These are phyloP conservation scores for Penicillium pancosmium DNA, from an alignment of 495 filamentous ascomycete genomes.

Conservation along the genomic window DNA sequence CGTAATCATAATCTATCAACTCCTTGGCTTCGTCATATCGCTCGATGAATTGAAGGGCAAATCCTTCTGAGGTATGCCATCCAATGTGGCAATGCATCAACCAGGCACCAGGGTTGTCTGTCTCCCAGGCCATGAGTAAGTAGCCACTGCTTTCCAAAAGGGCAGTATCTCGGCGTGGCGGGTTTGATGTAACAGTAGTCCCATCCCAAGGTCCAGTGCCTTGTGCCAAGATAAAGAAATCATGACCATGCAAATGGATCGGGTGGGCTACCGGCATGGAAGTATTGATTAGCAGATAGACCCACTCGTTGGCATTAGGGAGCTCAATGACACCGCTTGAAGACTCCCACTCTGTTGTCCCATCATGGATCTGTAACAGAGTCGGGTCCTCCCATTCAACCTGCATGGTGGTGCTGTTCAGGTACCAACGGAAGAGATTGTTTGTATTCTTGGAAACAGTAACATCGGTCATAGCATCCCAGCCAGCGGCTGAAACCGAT, in stretches of 20 bases:
- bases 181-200: slow-evolving; percentile 3
- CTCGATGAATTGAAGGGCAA: slow-evolving; percentile 15
- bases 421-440: slow-evolving; percentile 25
- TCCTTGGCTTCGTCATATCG: slow-evolving; percentile 10
- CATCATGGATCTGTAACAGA: slow-evolving; percentile 21
- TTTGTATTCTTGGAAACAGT: slow-evolving; percentile 12
- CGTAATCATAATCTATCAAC: slow-evolving; percentile 9
- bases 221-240: slow-evolving; percentile 28
- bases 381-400: slow-evolving; percentile 25
- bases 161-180: slow-evolving; percentile 1
- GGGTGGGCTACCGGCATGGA: slow-evolving; percentile 21
- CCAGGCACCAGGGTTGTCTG: slow-evolving; percentile 19
- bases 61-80: slow-evolving; percentile 15
- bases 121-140: slow-evolving; percentile 13
- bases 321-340: slow-evolving; percentile 15
- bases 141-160: background rate
- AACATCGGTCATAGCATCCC: slow-evolving; percentile 12
- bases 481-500: slow-evolving; percentile 14
- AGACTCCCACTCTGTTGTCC: slow-evolving; percentile 3
- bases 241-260: slow-evolving; percentile 34
- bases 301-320: slow-evolving; percentile 60
- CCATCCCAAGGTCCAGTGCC: slow-evolving; percentile 20
- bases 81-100: slow-evolving; percentile 20
- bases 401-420: slow-evolving; percentile 23
- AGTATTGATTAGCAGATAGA: slow-evolving; percentile 48